phyloP scores from a whole-genome alignment of 148 eudicot species.

The Arctostaphylos glauca region DNA sequence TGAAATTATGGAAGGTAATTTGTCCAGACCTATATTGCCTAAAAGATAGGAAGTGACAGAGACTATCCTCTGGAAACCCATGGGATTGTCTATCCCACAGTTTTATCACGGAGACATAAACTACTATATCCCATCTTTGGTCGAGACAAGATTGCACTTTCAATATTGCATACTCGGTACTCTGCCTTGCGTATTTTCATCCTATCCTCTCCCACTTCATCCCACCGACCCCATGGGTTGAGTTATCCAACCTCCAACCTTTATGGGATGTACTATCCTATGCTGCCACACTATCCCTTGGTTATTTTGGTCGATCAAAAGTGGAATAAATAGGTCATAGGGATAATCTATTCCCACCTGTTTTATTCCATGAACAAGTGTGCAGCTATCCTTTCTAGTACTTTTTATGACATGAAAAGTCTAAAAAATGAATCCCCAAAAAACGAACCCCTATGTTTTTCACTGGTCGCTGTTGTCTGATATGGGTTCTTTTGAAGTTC shows the following conservation, averaged over 20 bases:
- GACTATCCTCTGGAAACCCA: background rate
- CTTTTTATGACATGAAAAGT: background rate
- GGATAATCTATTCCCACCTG: background rate
- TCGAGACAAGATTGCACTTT: background rate
- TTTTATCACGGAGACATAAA: background rate
- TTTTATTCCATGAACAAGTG: background rate
- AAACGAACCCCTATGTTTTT: background rate
- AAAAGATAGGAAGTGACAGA: background rate
- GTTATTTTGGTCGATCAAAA: background rate
- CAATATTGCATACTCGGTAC: background rate
- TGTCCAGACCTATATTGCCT: background rate
- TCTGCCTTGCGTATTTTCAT: background rate
- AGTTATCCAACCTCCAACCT: background rate
- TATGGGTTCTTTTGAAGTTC: background rate
- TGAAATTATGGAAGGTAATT: slow-evolving; percentile 89
- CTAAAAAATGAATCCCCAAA: background rate
- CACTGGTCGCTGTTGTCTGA: background rate
- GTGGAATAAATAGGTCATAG: background rate
- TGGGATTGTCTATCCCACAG: background rate
- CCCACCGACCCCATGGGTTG: background rate
- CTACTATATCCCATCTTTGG: background rate
- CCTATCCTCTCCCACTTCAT: background rate
- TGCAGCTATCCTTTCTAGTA: background rate
- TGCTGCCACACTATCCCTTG: background rate
- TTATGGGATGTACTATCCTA: background rate